A percentile compares a stretch with the other conserved stretches of the same genome.
These are phyloP conservation scores for Xerocomus amazonicus DNA, from an alignment of 1,284 basidiomycete genomes.

Conservation along the genomic window DNA sequence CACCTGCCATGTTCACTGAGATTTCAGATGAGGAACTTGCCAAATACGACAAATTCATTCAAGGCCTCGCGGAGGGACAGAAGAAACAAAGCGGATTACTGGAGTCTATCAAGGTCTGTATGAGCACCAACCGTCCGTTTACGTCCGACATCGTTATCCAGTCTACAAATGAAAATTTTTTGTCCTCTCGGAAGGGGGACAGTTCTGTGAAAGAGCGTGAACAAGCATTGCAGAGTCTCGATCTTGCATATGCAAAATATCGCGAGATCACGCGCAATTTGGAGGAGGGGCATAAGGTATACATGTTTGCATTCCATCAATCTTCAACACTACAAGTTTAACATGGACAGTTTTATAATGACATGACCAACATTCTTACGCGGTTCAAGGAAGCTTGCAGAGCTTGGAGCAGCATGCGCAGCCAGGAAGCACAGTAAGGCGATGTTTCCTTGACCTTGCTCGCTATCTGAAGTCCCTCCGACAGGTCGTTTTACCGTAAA, in stretches of 20 bases:
- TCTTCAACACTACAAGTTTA: not conserved
- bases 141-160: constrained; percentile 29
- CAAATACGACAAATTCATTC: constrained; percentile 77
- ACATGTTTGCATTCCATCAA: constrained; percentile 4
- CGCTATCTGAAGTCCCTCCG: not conserved
- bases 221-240: constrained; percentile 80
- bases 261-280: constrained; percentile 82
- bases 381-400: constrained; percentile 76
- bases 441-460: not conserved
- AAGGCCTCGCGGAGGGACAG: constrained; percentile 59
- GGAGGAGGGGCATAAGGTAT: constrained; percentile 83
- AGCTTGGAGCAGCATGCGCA: constrained; percentile 67
- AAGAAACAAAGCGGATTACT: constrained; percentile 65
- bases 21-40: constrained; percentile 74
- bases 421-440: constrained; percentile 51
- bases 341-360: constrained; percentile 75
- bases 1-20: constrained; percentile 83
- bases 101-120: constrained; percentile 62
- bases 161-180: constrained; percentile 73
- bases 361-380: constrained; percentile 65
- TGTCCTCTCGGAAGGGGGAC: constrained; percentile 79
- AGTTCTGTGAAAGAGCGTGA: constrained; percentile 80
- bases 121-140: not conserved
- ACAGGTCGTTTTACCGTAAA: constrained; percentile 39
- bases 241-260: constrained; percentile 87